phyloP scores from a whole-genome alignment of 352 stramenopile species.

The Salisapilia sapeloensis region DNA sequence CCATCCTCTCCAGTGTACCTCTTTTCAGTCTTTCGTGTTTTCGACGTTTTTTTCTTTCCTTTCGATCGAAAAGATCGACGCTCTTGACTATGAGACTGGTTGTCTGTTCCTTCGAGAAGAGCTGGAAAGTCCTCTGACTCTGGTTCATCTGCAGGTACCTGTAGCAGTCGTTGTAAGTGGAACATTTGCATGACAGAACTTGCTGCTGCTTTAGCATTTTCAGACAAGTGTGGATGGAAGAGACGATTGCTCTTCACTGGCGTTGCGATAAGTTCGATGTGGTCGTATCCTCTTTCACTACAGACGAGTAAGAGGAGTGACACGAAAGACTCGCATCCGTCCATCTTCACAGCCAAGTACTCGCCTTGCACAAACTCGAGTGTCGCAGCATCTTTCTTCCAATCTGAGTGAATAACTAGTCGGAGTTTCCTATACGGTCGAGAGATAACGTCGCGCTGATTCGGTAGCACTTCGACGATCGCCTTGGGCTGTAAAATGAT shows the following conservation, averaged over 20 bases:
- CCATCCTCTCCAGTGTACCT: too few relatives aligned
- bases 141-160: too few relatives aligned
- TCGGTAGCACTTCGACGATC: constrained; percentile 47
- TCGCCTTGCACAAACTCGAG: constrained; percentile 51
- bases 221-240: constrained; percentile 34
- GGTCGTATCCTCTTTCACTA: constrained; percentile 31
- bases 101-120: too few relatives aligned
- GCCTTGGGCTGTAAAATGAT: constrained; percentile 40
- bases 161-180: constrained; percentile 27
- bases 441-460: constrained; percentile 28
- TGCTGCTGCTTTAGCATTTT: constrained; percentile 7
- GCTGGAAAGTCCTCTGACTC: too few relatives aligned
- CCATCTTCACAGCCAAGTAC: constrained; percentile 27
- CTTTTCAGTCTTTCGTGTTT: too few relatives aligned
- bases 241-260: constrained; percentile 32
- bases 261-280: constrained; percentile 18
- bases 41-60: too few relatives aligned
- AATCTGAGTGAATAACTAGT: constrained; percentile 29
- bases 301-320: constrained; percentile 40
- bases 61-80: too few relatives aligned
- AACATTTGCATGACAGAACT: constrained; percentile 27
- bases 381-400: constrained; percentile 30
- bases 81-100: too few relatives aligned
- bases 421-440: constrained; percentile 35
- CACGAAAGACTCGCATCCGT: constrained; percentile 43